phyloP scores from a whole-genome alignment of 345 rosid species.

The Salix exigua region DNA sequence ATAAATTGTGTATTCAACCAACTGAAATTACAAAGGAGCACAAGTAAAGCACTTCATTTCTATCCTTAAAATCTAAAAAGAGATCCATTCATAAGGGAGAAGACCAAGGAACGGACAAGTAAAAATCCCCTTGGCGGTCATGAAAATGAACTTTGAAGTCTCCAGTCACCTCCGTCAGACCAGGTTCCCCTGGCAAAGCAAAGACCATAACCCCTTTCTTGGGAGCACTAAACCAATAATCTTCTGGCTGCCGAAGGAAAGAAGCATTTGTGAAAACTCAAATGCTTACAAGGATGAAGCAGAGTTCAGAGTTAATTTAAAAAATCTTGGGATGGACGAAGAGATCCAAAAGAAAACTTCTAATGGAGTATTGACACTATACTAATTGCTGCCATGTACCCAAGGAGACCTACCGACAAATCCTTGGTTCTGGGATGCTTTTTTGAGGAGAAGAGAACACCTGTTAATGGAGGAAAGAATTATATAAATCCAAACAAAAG shows the following conservation, averaged over 20 bases:
- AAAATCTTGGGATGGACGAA: not conserved
- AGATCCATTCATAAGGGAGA: not conserved
- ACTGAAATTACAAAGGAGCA: conserved; percentile 32
- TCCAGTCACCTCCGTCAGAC: conserved; percentile 69
- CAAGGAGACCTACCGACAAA: conserved; percentile 44
- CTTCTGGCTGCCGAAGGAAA: conserved; percentile 63
- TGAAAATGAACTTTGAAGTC: conserved; percentile 91
- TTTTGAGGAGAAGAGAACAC: conserved; percentile 75
- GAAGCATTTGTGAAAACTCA: not conserved
- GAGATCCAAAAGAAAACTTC: not conserved
- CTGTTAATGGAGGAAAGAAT: conserved; percentile 23
- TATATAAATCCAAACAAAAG: not conserved
- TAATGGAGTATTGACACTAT: not conserved
- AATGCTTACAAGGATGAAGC: not conserved
- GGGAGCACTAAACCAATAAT: conserved; percentile 86
- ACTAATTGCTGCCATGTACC: not conserved
- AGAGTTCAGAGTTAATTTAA: not conserved
- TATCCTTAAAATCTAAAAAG: conserved; percentile 2
- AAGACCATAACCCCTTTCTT: conserved; percentile 86
- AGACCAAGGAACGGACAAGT: conserved; percentile 50
- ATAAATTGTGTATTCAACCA: conserved; percentile 88
- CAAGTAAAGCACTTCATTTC: not conserved
- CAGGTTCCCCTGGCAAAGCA: conserved; percentile 95
- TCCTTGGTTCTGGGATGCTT: conserved; percentile 77
- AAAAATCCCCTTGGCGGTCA: conserved; percentile 88